Evolutionary conservation across 2,329 filamentous ascomycete genomes (phyloP).

Genomic region (Cercospora janseana): DNA sequence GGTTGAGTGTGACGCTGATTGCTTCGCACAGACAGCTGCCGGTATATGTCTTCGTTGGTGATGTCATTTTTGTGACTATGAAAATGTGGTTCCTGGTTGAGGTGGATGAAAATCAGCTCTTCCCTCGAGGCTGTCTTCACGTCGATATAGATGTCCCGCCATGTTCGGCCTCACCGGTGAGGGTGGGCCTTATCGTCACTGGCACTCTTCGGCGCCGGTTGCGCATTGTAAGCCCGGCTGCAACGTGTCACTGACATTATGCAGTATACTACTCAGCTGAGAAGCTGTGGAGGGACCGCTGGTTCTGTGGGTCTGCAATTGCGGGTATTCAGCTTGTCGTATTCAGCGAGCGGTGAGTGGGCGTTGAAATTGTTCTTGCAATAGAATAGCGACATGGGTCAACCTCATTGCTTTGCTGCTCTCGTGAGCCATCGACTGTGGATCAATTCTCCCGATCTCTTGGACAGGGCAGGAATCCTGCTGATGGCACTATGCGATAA

Average conservation of each 20-base stretch:
- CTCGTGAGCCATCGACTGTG: too few relatives aligned
- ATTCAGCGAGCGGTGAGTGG: too few relatives aligned
- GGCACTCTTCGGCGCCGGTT: neutral
- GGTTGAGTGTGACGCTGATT: constrained; percentile 31
- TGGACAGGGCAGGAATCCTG: too few relatives aligned
- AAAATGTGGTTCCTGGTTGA: neutral
- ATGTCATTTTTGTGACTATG: constrained; percentile 1
- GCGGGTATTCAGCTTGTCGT: too few relatives aligned
- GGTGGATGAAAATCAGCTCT: neutral
- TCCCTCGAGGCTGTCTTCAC: neutral
- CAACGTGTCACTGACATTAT: neutral
- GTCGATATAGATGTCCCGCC: neutral
- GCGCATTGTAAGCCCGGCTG: neutral
- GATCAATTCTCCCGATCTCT: too few relatives aligned
- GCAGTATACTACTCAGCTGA: constrained; percentile 2
- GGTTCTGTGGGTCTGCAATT: too few relatives aligned
- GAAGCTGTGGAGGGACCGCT: neutral
- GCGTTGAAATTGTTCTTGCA: too few relatives aligned
- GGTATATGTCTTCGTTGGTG: constrained; percentile 3
- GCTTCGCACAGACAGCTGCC: constrained; percentile 31
- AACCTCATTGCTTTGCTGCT: too few relatives aligned
- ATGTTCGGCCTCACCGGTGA: neutral
- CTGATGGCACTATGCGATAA: too few relatives aligned
- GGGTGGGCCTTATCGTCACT: neutral
- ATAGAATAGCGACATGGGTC: too few relatives aligned